phyloP scores from a whole-genome alignment of 345 rosid genomes.

The Rhizophora apiculata region DNA sequence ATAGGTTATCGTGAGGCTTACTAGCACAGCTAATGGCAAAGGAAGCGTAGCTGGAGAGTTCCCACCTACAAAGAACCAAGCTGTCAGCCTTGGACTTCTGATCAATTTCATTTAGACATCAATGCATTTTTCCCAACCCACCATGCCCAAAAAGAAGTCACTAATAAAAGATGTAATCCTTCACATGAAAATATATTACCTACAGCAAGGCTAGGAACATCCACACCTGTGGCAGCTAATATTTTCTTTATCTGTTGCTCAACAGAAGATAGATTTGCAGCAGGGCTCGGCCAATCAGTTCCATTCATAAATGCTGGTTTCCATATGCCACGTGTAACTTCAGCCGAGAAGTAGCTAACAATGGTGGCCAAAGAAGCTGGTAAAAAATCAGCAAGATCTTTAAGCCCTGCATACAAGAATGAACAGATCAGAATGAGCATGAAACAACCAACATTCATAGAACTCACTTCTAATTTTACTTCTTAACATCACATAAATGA shows the following conservation, averaged over 20 bases:
- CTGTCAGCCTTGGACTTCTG: background rate
- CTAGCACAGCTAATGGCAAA: slow-evolving; percentile 87
- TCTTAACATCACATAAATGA: background rate
- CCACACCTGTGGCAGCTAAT: slow-evolving; percentile 86
- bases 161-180: background rate
- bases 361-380: slow-evolving; percentile 89
- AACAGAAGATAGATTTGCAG: slow-evolving; percentile 71
- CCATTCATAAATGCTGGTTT: slow-evolving; percentile 96
- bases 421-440: slow-evolving; percentile 9
- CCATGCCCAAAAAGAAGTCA: background rate
- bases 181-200: slow-evolving; percentile 40
- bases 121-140: background rate
- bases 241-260: slow-evolving; percentile 87
- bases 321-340: slow-evolving; percentile 95
- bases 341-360: slow-evolving; percentile 88
- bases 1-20: slow-evolving; percentile 92
- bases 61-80: slow-evolving; percentile 54
- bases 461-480: background rate
- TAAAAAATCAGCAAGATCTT: slow-evolving; percentile 89
- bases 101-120: background rate
- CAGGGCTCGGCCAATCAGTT: slow-evolving; percentile 99
- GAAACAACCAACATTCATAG: background rate
- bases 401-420: slow-evolving; percentile 58
- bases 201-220: slow-evolving; percentile 75
- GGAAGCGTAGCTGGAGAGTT: slow-evolving; percentile 85